Evolutionary conservation across 345 rosid species (phyloP).

Genomic region (Euphorbia tirucalli): DNA sequence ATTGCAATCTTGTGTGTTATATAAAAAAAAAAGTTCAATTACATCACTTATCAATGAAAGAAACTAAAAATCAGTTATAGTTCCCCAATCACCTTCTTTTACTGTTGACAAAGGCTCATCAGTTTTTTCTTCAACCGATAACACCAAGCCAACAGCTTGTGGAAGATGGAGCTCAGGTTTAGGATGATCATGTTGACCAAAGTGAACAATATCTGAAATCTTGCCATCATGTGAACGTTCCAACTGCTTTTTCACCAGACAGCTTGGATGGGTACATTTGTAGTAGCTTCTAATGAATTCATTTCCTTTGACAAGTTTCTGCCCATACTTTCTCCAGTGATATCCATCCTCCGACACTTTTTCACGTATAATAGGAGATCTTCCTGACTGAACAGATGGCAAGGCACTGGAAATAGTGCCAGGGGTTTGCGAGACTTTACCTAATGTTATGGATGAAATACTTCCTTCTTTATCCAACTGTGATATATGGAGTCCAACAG

Average conservation of each 20-base stretch:
- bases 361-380: conserved; percentile 57
- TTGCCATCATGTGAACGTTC: conserved; percentile 70
- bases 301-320: conserved; percentile 87
- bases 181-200: conserved; percentile 82
- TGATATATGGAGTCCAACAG: conserved; percentile 20
- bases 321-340: conserved; percentile 94
- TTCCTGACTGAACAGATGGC: conserved; percentile 54
- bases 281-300: conserved; percentile 91
- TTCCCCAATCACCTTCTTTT: conserved; percentile 46
- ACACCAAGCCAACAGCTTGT: conserved; percentile 37
- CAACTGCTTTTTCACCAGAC: conserved; percentile 85
- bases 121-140: conserved; percentile 50
- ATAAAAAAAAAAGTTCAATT: conserved; percentile 19
- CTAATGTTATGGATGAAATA: conserved; percentile 28
- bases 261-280: conserved; percentile 72
- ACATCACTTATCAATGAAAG: conserved; percentile 7
- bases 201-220: conserved; percentile 56
- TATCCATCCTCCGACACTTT: conserved; percentile 79
- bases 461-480: conserved; percentile 39
- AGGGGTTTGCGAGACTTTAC: conserved; percentile 33
- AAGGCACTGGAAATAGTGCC: conserved; percentile 27
- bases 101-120: conserved; percentile 32
- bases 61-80: conserved; percentile 9
- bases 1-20: conserved; percentile 45
- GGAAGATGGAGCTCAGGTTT: conserved; percentile 46